Conservation (phyloP, 192 early-diverging fungal genomes). For the Coemansia sp. region DNA sequence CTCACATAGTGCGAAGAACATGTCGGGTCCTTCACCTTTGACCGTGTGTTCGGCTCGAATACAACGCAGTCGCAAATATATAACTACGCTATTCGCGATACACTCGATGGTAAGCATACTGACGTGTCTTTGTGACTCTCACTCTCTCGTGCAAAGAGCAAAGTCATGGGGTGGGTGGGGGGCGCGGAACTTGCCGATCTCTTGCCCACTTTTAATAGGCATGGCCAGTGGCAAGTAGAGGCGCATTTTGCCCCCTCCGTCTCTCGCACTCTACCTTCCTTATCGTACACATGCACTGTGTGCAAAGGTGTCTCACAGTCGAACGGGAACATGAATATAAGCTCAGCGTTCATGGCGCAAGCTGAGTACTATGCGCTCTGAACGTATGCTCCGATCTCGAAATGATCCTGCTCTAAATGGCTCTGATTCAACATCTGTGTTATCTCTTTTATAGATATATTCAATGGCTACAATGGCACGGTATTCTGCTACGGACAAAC, state of each 20-base stretch:
- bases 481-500: constrained; percentile 99
- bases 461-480: constrained; percentile 97
- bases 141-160: neutral
- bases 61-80: constrained; percentile 86
- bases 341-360: neutral
- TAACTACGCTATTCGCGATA: constrained; percentile 87
- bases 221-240: neutral
- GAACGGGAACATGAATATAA: too few relatives aligned
- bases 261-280: neutral
- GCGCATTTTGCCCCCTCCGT: neutral
- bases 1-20: constrained; percentile 58
- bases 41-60: constrained; percentile 85
- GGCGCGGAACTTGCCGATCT: constrained; percentile 6
- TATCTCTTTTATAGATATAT: constrained; percentile 67
- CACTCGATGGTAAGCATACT: constrained; percentile 79
- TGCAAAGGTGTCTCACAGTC: neutral
- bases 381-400: neutral
- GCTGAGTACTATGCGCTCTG: too few relatives aligned
- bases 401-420: neutral
- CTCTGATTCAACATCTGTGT: neutral
- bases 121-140: neutral
- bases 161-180: neutral
- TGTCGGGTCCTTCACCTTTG: constrained; percentile 84
- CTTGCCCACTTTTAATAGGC: neutral
- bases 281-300: neutral